Evolutionary conservation across 2,329 filamentous ascomycete genomes (phyloP), one percentile per base, ranked within the genome.

Genomic region (Aspergillus oerlinghausenensis): DNA sequence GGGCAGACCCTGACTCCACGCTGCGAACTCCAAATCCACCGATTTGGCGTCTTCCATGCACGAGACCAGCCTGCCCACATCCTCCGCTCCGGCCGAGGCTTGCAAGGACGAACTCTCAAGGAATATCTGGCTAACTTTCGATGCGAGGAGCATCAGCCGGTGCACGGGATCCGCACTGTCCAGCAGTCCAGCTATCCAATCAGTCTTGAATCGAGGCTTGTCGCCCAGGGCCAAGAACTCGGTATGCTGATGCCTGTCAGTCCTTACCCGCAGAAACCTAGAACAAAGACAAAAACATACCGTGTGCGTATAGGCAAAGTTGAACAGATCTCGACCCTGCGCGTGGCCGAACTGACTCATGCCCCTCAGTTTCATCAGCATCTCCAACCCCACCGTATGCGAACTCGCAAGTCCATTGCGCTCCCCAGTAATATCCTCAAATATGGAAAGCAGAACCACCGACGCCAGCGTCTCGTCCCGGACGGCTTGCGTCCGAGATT

Each of bases 401-500:
- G 72, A 73, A 55, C 72, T 73, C 2, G 63, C 58, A 25, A 75
- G 57, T 4, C 70, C 67, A 55, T 69, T 70, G 1, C 73, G 63
- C 51, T 75, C 72, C 5, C 72, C 71, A 1, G 65, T 66, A 21
- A 74, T 73, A 58, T 74, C 73, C 52, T 77, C 74, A 56, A 72
- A 77, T 3, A 75, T 49, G 8, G 70, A 69, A 2, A 75, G 57
- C 19, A 76, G 52, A 7, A 74, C 65, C 40, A 76, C 66, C 1
- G 73, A 65, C 17, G 73, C 70, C 59, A 75, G 67, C 1, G 73
- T 74, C 50, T 73, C 69, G 55, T 76, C 73, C 50, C 68, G 67
- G 2, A 69, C 59, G 5, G 70, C 70, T 53, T 70, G 63, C 3
- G 53, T 55, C 9, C 67, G 68, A n/a, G 66, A 68, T 5, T 55